A percentile compares a stretch with the other conserved stretches of the same genome.
Conservation (phyloP, 768 basidiomycete genomes). For the Agrocybe praecox region DNA sequence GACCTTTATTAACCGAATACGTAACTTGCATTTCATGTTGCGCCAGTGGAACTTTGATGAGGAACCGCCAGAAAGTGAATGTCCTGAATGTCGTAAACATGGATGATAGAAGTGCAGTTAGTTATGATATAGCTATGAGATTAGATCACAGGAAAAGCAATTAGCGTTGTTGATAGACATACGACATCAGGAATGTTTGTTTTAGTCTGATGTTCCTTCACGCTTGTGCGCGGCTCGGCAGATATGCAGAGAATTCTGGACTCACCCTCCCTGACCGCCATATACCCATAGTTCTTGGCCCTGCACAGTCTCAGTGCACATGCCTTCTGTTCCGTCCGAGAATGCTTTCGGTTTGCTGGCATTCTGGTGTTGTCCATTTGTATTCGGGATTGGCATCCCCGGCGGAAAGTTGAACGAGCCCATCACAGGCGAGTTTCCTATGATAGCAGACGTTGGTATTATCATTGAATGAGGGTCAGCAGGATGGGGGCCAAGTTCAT, state of each 20-base stretch:
- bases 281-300: conserved; percentile 81
- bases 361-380: not conserved
- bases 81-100: conserved; percentile 50
- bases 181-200: not conserved
- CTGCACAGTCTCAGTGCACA: conserved; percentile 42
- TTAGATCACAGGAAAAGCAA: too few species aligned
- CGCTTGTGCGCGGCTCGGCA: not conserved
- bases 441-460: conserved; percentile 26
- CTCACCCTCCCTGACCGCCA: conserved; percentile 55
- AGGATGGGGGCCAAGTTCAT: conserved; percentile 72
- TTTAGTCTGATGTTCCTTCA: not conserved
- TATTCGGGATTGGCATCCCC: conserved; percentile 4
- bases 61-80: conserved; percentile 94
- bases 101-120: too few species aligned
- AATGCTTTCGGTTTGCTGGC: conserved; percentile 7
- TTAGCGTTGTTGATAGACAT: too few species aligned
- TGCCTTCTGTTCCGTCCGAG: conserved; percentile 16
- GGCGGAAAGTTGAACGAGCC: conserved; percentile 8
- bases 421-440: conserved; percentile 11
- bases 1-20: conserved; percentile 84
- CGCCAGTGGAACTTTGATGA: conserved; percentile 77
- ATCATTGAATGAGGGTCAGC: conserved; percentile 67
- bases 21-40: conserved; percentile 71
- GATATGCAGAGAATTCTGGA: conserved; percentile 6
- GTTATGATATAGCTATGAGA: too few species aligned